Evolutionary conservation across 148 eudicot species (phyloP), one percentile per base, ranked within the genome.

Genomic region (Euryodendron excelsum): DNA sequence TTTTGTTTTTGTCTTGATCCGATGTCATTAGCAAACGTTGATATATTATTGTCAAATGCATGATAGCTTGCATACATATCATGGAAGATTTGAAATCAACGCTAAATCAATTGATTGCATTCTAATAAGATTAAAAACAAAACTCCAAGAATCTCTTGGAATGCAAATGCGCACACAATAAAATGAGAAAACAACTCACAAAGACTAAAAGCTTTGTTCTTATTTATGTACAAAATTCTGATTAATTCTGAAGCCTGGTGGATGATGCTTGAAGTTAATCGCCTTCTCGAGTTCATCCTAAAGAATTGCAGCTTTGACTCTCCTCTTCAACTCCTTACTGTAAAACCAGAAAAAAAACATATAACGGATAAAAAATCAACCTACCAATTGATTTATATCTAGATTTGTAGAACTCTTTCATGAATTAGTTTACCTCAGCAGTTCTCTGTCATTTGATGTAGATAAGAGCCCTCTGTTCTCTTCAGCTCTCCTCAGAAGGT

Each of bases 391-490:
- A 20, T 1, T 20, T 4, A 59, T 5, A 10, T 59, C 0, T 2
- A 20, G 28, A 4, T 48, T 15, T 10, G n/a, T 12, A 5, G 45
- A 15, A 28, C n/a, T 25, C 59, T 13, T n/a, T 23, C 2, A n/a
- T 47, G 33, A 20, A 28, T 23, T 10, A 15, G 52, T 48, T 70
- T 88, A 95, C 99, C 92, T 87, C 88, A 95, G 86, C 60, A 95
- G 97, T 59, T 82, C 61, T 62, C 91, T 85, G 72, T 93, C 99
- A 36, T 79, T 72, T 1, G 99, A 86, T 55, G 96, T 82, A 13
- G 97, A 88, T 41, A 95, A 61, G 74, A 95, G 69, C n/a, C 97
- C 99, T 77, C 89, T 83, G 70, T 95, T 95, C 69, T 95, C 99
- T 82, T 95, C 99, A 0, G 96, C 99, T 84, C 98, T 77, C 59